Conservation (phyloP, 2,329 filamentous ascomycete genomes). For the Ophiognomonia clavigignenti-juglandacearum region DNA sequence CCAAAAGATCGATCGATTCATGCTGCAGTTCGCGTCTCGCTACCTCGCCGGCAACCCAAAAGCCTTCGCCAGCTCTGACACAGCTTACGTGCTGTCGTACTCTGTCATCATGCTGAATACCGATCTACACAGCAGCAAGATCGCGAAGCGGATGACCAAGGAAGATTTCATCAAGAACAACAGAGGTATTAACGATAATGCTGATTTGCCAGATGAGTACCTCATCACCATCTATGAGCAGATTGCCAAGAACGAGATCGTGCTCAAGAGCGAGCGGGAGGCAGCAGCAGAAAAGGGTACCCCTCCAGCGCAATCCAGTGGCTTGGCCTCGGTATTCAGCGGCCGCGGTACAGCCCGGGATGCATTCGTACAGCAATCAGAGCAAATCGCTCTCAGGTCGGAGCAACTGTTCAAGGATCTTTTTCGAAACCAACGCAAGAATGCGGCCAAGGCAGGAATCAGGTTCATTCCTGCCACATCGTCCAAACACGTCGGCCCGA, state of each 20-base stretch:
- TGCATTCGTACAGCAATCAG: conserved; percentile 89
- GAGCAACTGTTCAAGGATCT: conserved; percentile 90
- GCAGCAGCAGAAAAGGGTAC: conserved; percentile 76
- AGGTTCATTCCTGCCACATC: conserved; percentile 90
- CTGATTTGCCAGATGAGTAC: conserved; percentile 90
- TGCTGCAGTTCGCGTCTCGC: conserved; percentile 97
- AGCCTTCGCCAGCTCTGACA: conserved; percentile 96
- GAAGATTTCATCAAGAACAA: conserved; percentile 99
- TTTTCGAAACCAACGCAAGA: conserved; percentile 82
- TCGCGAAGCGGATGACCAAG: conserved; percentile 82
- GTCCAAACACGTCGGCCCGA: conserved; percentile 90
- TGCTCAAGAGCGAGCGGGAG: conserved; percentile 86
- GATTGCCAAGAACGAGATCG: conserved; percentile 86
- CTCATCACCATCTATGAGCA: conserved; percentile 86
- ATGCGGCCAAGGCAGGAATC: conserved; percentile 62
- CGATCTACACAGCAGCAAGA: conserved; percentile 86
- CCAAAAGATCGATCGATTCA: conserved; percentile 98
- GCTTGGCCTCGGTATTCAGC: conserved; percentile 82
- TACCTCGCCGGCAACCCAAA: conserved; percentile 95
- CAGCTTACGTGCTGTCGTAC: conserved; percentile 91
- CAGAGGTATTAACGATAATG: conserved; percentile 93
- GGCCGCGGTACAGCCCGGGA: conserved; percentile 89
- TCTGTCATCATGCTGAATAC: conserved; percentile 97
- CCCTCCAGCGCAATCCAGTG: conserved; percentile 53
- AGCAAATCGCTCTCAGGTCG: conserved; percentile 73